Evolutionary conservation across 208 protist genomes (phyloP), one percentile per base, ranked within the genome.

Genomic region (Trypanosoma platydactyli): DNA sequence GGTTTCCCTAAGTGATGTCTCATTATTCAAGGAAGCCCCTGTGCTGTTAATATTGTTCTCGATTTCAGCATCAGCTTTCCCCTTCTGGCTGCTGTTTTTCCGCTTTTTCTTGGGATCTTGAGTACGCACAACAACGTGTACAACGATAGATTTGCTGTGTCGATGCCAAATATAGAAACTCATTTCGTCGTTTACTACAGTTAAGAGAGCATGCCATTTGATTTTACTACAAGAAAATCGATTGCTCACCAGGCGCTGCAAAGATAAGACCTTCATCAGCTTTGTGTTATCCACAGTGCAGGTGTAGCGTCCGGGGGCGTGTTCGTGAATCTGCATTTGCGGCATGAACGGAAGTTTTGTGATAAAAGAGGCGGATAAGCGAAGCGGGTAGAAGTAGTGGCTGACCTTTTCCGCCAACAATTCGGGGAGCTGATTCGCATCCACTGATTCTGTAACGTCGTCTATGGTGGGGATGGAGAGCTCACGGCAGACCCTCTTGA

Each of bases 201-300:
- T 48, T 20, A 91, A 51, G 24, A 83, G 41, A 7, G 82, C 84
- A 40, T 85, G 81, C 79, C 83, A 91, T 65, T 76, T 82, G 30
- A 94, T 83, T 71, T 89, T 89, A 60, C 73, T 83, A 72, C 79
- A 91, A 62, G 71, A 88, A 69, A 94, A 94, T 22, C 83, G 82
- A 68, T 94, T 94, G 68, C 84, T 90, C 61, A 85, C 51, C 27
- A 86, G 63, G 18, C 79, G 76, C 58, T 89, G 79, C 25, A 77
- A 57, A 44, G 77, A 61, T 48, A 90, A 67, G 33, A 73, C 76
- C 42, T 77, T 80, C 54, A 91, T 71, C 53, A 76, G 71, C 57
- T 77, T 79, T 1, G 85, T 85, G 62, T 88, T 88, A 63, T 94
- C 88, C 30, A 94, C 58, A 13, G 83, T 89, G 71, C 84, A 91